Conservation (phyloP, 1,284 basidiomycete species). For the Ceratobasidium sp. region DNA sequence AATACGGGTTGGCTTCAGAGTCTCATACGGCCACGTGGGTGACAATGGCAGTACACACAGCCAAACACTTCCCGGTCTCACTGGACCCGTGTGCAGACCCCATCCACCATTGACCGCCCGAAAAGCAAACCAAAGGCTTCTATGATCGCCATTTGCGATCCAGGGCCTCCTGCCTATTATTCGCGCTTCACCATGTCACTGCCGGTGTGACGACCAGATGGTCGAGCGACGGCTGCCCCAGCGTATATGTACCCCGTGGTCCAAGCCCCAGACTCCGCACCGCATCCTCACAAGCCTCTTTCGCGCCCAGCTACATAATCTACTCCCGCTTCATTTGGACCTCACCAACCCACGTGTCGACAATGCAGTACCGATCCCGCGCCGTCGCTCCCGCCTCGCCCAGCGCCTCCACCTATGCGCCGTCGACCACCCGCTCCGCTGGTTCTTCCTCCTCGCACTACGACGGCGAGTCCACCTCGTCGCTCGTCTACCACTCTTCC, state of each 20-base stretch:
- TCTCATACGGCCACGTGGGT: slow-evolving; percentile 24
- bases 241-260: slow-evolving; percentile 30
- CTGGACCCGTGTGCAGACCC: neutral
- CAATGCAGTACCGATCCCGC: slow-evolving; percentile 37
- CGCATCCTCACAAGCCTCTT: no score
- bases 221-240: slow-evolving; percentile 13
- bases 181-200: slow-evolving; percentile 34
- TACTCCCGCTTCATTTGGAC: neutral
- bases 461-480: slow-evolving; percentile 23
- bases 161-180: no score
- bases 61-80: slow-evolving; percentile 34
- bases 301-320: neutral
- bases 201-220: slow-evolving; percentile 25
- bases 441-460: slow-evolving; percentile 15
- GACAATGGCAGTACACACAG: neutral
- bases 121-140: slow-evolving; percentile 30
- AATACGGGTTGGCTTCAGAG: slow-evolving; percentile 5
- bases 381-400: slow-evolving; percentile 25
- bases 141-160: slow-evolving; percentile 30
- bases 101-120: slow-evolving; percentile 16
- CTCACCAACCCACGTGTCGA: slow-evolving; percentile 22
- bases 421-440: slow-evolving; percentile 13
- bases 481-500: slow-evolving; percentile 28
- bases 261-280: slow-evolving; percentile 7
- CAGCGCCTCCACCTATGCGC: slow-evolving; percentile 18